Evolutionary conservation across 306 rosid species (phyloP).

Genomic region (Prunus kanzakura): DNA sequence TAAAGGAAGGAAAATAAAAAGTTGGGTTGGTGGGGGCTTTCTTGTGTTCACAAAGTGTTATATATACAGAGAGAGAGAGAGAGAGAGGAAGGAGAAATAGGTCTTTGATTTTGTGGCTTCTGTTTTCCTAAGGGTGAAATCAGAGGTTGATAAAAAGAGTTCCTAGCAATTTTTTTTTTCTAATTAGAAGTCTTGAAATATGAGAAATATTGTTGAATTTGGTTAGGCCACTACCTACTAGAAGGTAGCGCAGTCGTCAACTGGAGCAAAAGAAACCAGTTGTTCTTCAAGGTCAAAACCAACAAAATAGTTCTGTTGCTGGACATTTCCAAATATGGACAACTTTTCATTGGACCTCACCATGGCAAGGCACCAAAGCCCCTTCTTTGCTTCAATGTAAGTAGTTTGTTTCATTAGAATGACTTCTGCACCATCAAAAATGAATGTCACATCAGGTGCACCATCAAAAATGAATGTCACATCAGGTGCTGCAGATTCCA

Average conservation of each 20-base stretch:
- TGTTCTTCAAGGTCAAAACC: conserved; percentile 28
- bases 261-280: conserved; percentile 26
- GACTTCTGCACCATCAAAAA: conserved; percentile 7
- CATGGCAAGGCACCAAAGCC: conserved; percentile 29
- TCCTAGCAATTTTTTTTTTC: too few relatives aligned
- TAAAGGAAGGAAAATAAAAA: not conserved
- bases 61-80: too few relatives aligned
- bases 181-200: too few relatives aligned
- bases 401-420: conserved; percentile 5
- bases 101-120: too few relatives aligned
- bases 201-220: too few relatives aligned
- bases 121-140: too few relatives aligned
- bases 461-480: conserved; percentile 22
- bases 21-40: not conserved
- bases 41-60: not conserved
- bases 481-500: conserved; percentile 14
- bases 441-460: conserved; percentile 13
- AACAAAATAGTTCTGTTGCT: conserved; percentile 17
- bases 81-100: too few relatives aligned
- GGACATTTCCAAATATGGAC: conserved; percentile 18
- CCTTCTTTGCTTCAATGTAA: conserved; percentile 6
- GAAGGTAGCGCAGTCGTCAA: conserved; percentile 18
- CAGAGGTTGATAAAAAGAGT: too few relatives aligned
- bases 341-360: conserved; percentile 3
- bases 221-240: not conserved